Evolutionary conservation across 2,329 filamentous ascomycete genomes (phyloP).

Genomic region (Meredithiella fracta): DNA sequence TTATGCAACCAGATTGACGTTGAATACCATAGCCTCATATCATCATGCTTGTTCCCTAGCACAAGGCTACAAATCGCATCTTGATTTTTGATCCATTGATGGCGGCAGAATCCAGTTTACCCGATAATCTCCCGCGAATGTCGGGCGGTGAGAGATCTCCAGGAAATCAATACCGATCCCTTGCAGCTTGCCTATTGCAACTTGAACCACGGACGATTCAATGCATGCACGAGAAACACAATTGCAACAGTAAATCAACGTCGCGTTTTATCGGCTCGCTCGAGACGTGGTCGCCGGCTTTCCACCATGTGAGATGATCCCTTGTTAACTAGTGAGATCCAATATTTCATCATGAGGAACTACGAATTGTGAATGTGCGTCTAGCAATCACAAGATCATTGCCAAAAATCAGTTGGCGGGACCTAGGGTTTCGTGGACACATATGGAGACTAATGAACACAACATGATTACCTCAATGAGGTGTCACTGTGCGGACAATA

Average conservation of each 20-base stretch:
- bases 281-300: not conserved
- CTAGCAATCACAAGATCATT: not conserved
- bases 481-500: too few relatives aligned
- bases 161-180: not conserved
- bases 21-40: not conserved
- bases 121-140: not conserved
- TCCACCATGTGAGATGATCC: too few relatives aligned
- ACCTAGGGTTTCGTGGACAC: not conserved
- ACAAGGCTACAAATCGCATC: not conserved
- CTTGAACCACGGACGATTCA: not conserved
- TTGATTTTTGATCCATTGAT: not conserved
- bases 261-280: not conserved
- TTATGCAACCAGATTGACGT: not conserved
- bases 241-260: not conserved
- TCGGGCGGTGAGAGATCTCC: not conserved
- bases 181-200: not conserved
- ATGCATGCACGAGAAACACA: not conserved
- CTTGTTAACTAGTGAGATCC: too few relatives aligned
- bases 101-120: slow-evolving; percentile 3
- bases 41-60: not conserved
- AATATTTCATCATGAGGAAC: too few relatives aligned
- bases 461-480: too few relatives aligned
- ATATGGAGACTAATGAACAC: not conserved
- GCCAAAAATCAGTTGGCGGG: not conserved
- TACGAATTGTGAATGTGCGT: not conserved